Conservation (phyloP, 2,329 filamentous ascomycete species). For the Phyllosticta citribraziliensis region DNA sequence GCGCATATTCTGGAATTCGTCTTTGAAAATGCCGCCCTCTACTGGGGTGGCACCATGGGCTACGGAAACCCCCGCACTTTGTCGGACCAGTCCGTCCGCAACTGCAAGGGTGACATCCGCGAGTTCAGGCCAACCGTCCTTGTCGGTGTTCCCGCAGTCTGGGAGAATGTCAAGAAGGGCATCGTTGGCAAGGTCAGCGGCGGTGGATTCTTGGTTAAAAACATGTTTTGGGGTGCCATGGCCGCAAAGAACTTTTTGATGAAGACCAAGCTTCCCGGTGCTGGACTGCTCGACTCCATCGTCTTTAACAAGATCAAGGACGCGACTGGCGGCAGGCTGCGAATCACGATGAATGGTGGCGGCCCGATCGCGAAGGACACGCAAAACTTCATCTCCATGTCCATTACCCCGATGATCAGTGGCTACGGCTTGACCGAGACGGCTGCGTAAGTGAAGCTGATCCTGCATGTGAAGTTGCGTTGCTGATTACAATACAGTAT, state of each 20-base stretch:
- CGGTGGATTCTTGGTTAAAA: slow-evolving; percentile 58
- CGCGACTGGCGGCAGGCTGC: slow-evolving; percentile 76
- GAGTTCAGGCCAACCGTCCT: slow-evolving; percentile 84
- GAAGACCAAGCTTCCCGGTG: slow-evolving; percentile 52
- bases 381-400: slow-evolving; percentile 81
- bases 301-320: slow-evolving; percentile 90
- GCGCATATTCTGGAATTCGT: slow-evolving; percentile 96
- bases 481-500: slow-evolving; percentile 35
- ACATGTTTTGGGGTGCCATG: slow-evolving; percentile 66
- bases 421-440: slow-evolving; percentile 96
- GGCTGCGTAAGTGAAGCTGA: slow-evolving; percentile 40
- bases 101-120: slow-evolving; percentile 88
- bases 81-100: slow-evolving; percentile 73
- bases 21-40: slow-evolving; percentile 83
- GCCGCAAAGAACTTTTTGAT: slow-evolving; percentile 53
- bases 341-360: slow-evolving; percentile 89
- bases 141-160: slow-evolving; percentile 90
- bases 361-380: slow-evolving; percentile 84
- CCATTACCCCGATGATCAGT: slow-evolving; percentile 85
- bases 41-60: slow-evolving; percentile 83
- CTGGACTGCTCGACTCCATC: slow-evolving; percentile 63
- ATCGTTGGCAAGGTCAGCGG: slow-evolving; percentile 48
- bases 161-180: slow-evolving; percentile 96
- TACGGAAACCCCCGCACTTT: slow-evolving; percentile 88
- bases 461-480: neutral